phyloP scores from a whole-genome alignment of 805 yeast genomes.

The Spathaspora girioi region DNA sequence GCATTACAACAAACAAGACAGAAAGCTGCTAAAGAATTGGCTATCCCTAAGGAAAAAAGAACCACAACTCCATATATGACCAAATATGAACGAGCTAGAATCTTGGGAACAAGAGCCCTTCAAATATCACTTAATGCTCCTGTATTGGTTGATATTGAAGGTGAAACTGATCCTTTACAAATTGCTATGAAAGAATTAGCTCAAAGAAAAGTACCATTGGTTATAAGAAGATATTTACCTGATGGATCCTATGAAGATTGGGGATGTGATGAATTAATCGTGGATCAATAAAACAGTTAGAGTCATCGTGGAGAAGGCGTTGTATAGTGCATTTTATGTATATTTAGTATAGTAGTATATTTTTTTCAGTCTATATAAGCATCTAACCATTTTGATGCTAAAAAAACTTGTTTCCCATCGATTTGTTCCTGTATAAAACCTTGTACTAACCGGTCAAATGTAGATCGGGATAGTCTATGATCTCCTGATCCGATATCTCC shows the following conservation, averaged over 20 bases:
- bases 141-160: conserved; percentile 94
- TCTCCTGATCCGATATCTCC: conserved; percentile 48
- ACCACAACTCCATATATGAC: conserved; percentile 99
- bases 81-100: conserved; percentile 96
- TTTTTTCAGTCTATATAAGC: conserved; percentile 39
- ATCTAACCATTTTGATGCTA: conserved; percentile 61
- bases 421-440: conserved; percentile 55
- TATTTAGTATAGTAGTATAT: not conserved
- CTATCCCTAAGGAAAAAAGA: conserved; percentile 85
- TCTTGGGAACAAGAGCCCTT: conserved; percentile 93
- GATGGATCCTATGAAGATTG: conserved; percentile 97
- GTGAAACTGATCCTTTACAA: conserved; percentile 97
- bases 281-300: conserved; percentile 63
- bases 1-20: conserved; percentile 2
- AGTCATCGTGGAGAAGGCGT: no score
- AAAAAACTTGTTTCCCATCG: conserved; percentile 56
- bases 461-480: conserved; percentile 34
- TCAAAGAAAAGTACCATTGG: conserved; percentile 92
- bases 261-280: conserved; percentile 97
- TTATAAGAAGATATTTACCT: conserved; percentile 92
- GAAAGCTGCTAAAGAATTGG: conserved; percentile 72
- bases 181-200: conserved; percentile 96
- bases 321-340: not conserved
- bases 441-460: conserved; percentile 49
- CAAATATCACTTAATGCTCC: conserved; percentile 99